phyloP scores from a whole-genome alignment of 148 eudicot genomes.

The Vaccinium darrowii region DNA sequence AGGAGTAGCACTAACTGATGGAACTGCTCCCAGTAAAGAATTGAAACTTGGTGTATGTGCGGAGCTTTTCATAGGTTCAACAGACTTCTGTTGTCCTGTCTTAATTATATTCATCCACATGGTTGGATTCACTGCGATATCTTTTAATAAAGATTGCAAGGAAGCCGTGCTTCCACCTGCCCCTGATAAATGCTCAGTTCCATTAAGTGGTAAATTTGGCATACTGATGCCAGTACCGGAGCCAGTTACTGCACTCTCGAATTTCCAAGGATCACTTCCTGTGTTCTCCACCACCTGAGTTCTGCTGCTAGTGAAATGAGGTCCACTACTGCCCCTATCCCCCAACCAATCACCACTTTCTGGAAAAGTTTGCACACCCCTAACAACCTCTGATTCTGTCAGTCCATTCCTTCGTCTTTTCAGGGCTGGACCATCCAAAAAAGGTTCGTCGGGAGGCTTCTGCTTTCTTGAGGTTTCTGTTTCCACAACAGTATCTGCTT shows the following conservation, averaged over 20 bases:
- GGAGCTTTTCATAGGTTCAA: constrained; percentile 36
- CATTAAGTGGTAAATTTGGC: constrained; percentile 25
- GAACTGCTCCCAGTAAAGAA: constrained; percentile 40
- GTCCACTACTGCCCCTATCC: constrained; percentile 35
- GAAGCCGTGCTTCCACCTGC: constrained; percentile 40
- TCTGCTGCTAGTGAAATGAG: constrained; percentile 26
- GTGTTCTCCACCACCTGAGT: constrained; percentile 23
- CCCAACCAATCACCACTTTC: constrained; percentile 42
- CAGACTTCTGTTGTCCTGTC: constrained; percentile 56
- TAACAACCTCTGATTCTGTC: constrained; percentile 18
- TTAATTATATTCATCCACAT: constrained; percentile 63
- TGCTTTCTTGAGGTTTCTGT: constrained; percentile 43
- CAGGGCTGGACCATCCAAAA: constrained; percentile 48
- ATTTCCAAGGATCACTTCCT: constrained; percentile 37
- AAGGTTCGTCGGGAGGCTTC: constrained; percentile 39
- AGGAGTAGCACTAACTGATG: constrained; percentile 34
- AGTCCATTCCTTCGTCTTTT: constrained; percentile 63
- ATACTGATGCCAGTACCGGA: constrained; percentile 26
- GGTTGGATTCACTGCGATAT: constrained; percentile 64
- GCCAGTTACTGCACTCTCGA: constrained; percentile 23
- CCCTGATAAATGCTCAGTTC: constrained; percentile 29
- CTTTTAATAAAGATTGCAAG: constrained; percentile 69
- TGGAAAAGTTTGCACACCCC: constrained; percentile 23
- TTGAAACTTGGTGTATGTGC: constrained; percentile 33
- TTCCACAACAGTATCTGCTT: constrained; percentile 38